Evolutionary conservation across 176 grass and related monocot genomes (phyloP).

Genomic region (Zizania latifolia): DNA sequence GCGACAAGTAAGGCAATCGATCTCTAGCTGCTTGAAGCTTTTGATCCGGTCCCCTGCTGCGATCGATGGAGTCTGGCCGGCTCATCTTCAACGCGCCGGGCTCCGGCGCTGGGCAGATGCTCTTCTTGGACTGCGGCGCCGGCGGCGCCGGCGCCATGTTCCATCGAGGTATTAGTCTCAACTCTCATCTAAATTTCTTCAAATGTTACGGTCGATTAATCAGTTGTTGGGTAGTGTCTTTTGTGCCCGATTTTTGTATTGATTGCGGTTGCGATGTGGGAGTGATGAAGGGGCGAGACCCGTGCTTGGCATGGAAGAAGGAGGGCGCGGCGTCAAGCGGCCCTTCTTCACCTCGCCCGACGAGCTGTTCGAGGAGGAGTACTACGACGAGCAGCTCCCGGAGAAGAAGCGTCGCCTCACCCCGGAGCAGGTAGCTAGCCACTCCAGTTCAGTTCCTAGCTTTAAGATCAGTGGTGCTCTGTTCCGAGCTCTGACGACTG

Average conservation of each 20-base stretch:
- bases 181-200: constrained; percentile 31
- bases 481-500: constrained; percentile 3
- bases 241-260: constrained; percentile 15
- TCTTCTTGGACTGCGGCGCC: constrained; percentile 61
- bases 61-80: constrained; percentile 72
- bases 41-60: neutral
- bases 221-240: neutral
- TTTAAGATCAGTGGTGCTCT: neutral
- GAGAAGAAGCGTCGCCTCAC: constrained; percentile 98
- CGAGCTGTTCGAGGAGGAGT: constrained; percentile 84
- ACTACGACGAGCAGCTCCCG: constrained; percentile 96
- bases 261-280: constrained; percentile 39
- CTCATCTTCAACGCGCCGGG: constrained; percentile 71
- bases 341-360: constrained; percentile 93
- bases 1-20: constrained; percentile 18
- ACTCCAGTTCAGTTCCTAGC: neutral
- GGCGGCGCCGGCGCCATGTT: constrained; percentile 31
- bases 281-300: constrained; percentile 59
- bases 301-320: constrained; percentile 52
- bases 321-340: constrained; percentile 52
- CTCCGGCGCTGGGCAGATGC: constrained; percentile 47
- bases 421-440: constrained; percentile 60
- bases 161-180: constrained; percentile 47
- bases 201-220: neutral
- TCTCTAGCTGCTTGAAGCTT: constrained; percentile 26